Evolutionary conservation across 208 protist species (phyloP).

Genomic region (Naegleria lovaniensis): DNA sequence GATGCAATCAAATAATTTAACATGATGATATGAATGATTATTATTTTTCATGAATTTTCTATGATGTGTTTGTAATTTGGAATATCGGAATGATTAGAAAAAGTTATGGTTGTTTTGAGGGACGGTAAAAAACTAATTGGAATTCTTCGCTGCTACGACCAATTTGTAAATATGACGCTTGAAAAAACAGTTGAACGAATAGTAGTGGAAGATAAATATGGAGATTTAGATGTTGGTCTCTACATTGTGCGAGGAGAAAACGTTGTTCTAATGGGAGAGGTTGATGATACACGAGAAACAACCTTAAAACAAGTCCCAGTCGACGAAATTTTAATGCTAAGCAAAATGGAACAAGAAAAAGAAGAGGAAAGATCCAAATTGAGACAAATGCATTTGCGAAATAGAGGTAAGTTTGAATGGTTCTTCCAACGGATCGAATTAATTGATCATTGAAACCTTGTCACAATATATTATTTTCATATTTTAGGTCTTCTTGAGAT

Average conservation of each 20-base stretch:
- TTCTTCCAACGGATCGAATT: no score
- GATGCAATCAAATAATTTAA: not conserved
- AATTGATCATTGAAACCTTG: no score
- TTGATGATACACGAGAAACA: not conserved
- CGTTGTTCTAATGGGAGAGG: conserved; percentile 33
- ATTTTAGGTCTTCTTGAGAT: not conserved
- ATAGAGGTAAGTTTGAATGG: not conserved
- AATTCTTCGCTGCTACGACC: conserved; percentile 28
- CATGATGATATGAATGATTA: not conserved
- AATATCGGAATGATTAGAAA: conserved; percentile 1
- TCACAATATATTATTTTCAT: not conserved
- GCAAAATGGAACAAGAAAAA: conserved; percentile 18
- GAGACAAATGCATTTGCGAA: not conserved
- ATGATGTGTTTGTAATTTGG: not conserved
- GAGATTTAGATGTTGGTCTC: conserved; percentile 26
- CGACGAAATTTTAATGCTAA: conserved; percentile 14
- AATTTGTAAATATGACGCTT: conserved; percentile 34
- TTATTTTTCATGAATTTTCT: not conserved
- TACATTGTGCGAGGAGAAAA: conserved; percentile 31
- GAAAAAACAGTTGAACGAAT: conserved; percentile 27
- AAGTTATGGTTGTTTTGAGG: conserved; percentile 28
- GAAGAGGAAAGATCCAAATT: conserved; percentile 10
- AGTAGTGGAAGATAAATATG: conserved; percentile 5
- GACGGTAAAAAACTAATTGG: conserved; percentile 34
- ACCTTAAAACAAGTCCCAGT: conserved; percentile 1